Evolutionary conservation across 2,329 filamentous ascomycete species (phyloP).

Genomic region (Cladosporium sp.): DNA sequence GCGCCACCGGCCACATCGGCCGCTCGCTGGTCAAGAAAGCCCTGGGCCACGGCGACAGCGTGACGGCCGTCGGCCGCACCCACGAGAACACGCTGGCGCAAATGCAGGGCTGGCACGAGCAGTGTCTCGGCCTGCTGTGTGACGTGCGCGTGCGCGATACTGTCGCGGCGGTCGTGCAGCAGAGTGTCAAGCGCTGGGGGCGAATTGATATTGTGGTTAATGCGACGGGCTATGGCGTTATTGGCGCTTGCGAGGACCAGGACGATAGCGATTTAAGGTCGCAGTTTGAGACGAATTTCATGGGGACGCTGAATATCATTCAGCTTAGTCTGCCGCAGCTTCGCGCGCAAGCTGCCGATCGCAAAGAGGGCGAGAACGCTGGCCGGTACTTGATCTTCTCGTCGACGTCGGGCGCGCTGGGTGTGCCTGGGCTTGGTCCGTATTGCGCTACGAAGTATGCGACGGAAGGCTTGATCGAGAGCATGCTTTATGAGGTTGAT

Average conservation of each 20-base stretch:
- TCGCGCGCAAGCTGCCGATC: constrained; percentile 59
- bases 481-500: constrained; percentile 94
- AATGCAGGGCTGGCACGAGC: constrained; percentile 70
- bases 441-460: constrained; percentile 98
- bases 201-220: constrained; percentile 88
- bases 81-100: constrained; percentile 72
- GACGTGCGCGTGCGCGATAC: constrained; percentile 83
- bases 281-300: constrained; percentile 97
- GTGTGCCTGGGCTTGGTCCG: constrained; percentile 86
- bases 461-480: constrained; percentile 91
- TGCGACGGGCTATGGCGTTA: constrained; percentile 92
- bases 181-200: constrained; percentile 68
- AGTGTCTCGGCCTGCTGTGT: constrained; percentile 79
- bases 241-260: constrained; percentile 94
- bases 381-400: constrained; percentile 95
- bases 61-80: constrained; percentile 81
- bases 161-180: constrained; percentile 69
- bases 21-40: constrained; percentile 83
- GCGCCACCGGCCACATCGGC: constrained; percentile 96
- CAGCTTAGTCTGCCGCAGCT: constrained; percentile 87
- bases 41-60: constrained; percentile 76
- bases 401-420: constrained; percentile 86
- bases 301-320: constrained; percentile 91
- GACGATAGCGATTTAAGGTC: constrained; percentile 92
- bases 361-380: constrained; percentile 30